Base-by-base conservation (phyloP, 2,329 filamentous ascomycete species). In the Colletotrichum brevisporum region DNA sequence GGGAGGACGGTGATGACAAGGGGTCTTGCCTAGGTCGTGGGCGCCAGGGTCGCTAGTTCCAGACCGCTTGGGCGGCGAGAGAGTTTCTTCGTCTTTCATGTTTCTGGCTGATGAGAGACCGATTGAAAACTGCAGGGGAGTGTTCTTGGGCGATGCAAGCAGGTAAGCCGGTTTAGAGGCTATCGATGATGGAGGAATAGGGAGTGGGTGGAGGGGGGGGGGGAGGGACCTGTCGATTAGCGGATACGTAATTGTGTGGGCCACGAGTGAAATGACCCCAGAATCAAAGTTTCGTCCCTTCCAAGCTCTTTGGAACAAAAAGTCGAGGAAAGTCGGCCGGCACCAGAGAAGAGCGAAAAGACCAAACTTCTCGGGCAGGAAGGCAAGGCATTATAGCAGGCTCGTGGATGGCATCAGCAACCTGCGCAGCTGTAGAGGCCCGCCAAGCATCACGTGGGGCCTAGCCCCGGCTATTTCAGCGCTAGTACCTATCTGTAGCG, bases 31-130 rank as follows among this genome's bases (percentile, higher is more conserved):
- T 70, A 90, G 81, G 66, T 90, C 88, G 76, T 85, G 88, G 51
- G 88, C 88, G 73, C 89, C 89, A 56, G 88, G 84, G 73, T 90
- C 88, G 51, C 83, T 80, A 39, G 82, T 83, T 68, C 78, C 81
- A 36, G 74, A 81, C 71, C 78, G 78, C 62, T 75, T 75, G 6
- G 83, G 83, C 55, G 82, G 80, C 65, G 81, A 76, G 59, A 85
- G 74, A 66, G 77, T 81, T 72, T 79, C 76, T 57, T 80, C 76
- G 67, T 78, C 76, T 47, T 77, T 72, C 75, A 81, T 79, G 56
- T 24, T 67, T 24, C 18, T 31, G 15, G 15, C 18, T 31, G 15
- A n/a, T 31, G 21, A 26, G 47, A 39, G 36, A 26, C n/a, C 45
- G 41, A 69, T 52, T 56, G 51, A 16, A 18, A 56, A 12, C 27